Percentiles rank a stretch among this genome's conserved stretches.
Conservation (phyloP, 2,329 filamentous ascomycete species). For the Fusarium sp. region DNA sequence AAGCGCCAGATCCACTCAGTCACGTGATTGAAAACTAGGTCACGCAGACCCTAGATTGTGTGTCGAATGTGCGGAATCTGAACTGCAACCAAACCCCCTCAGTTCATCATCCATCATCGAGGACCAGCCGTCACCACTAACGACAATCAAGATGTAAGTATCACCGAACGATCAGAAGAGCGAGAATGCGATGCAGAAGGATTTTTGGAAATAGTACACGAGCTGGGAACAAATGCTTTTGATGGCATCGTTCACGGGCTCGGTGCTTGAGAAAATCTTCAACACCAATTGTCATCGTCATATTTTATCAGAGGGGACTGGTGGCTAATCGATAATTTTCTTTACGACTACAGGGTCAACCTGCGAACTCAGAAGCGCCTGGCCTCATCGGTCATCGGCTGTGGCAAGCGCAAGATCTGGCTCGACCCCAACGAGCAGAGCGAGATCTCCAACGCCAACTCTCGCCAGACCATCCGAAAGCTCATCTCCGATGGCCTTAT, state of each 20-base stretch:
- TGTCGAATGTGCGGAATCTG: no score
- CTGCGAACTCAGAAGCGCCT: constrained; percentile 99
- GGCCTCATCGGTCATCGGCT: constrained; percentile 97
- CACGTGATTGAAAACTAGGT: no score
- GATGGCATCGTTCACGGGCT: constrained; percentile 30
- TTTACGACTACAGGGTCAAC: constrained; percentile 81
- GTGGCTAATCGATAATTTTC: constrained; percentile 46
- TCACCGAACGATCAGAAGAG: constrained; percentile 33
- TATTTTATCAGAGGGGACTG: constrained; percentile 31
- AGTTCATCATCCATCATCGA: no score
- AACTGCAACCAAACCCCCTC: no score
- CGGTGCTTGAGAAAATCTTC: constrained; percentile 7
- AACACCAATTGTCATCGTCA: background rate
- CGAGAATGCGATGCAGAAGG: constrained; percentile 27
- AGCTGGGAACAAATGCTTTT: constrained; percentile 33
- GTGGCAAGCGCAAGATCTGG: constrained; percentile 99
- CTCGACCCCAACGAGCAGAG: constrained; percentile 99
- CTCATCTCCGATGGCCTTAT: constrained; percentile 99
- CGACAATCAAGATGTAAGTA: constrained; percentile 60
- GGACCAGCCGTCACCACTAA: constrained; percentile 56
- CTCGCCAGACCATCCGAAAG: constrained; percentile 99
- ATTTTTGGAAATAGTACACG: constrained; percentile 22
- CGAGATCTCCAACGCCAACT: constrained; percentile 99
- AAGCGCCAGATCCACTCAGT: no score
- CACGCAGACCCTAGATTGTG: no score